Base-by-base conservation (phyloP, 345 rosid genomes). In the Salix koriyanagi region DNA sequence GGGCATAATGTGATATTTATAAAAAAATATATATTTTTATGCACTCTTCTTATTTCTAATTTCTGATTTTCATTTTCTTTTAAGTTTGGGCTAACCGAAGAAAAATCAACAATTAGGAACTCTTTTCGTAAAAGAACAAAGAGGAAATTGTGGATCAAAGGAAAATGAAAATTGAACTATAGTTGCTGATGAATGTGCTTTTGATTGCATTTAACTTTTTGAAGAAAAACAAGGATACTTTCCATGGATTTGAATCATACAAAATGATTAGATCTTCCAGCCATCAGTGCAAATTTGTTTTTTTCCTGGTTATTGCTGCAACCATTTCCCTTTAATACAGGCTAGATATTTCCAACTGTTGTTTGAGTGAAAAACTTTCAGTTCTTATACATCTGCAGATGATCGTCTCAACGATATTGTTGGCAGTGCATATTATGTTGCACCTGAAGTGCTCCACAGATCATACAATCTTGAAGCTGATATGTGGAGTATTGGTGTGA, bases 361-460 rank as follows among this genome's bases (percentile, higher is more conserved):
- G 34, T 69, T 86, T 70, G 77, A 61, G 67, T 52, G 41, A 54
- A 70, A 68, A 56, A 79, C 42, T 70, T 72, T 72, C 64, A 79
- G 79, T 73, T 75, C n/a, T 76, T 46, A 21, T 48, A 48, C 54
- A 44, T 16, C 4, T 46, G 71, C 97, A 96, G 99, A 93, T 89
- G 93, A 89, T 71, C 91, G 94, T 74, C 95, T 92, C 83, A 96
- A 86, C 58, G 97, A 96, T 81, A 90, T 93, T 81, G 99, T 96
- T 73, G 99, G 99, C 44, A 96, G 98, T 82, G 98, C 98, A 75
- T 92, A 91, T 83, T 93, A 96, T 79, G 99, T 93, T 74, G 92
- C 99, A 14, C 97, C 99, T 54, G 98, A 96, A 87, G 99, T 96
- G 65, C 99, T 96, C 46, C 97, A 93, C 82, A 91, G 98, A 85